phyloP scores from a whole-genome alignment of 1,284 basidiomycete species.

The Ganoderma resinaceum region DNA sequence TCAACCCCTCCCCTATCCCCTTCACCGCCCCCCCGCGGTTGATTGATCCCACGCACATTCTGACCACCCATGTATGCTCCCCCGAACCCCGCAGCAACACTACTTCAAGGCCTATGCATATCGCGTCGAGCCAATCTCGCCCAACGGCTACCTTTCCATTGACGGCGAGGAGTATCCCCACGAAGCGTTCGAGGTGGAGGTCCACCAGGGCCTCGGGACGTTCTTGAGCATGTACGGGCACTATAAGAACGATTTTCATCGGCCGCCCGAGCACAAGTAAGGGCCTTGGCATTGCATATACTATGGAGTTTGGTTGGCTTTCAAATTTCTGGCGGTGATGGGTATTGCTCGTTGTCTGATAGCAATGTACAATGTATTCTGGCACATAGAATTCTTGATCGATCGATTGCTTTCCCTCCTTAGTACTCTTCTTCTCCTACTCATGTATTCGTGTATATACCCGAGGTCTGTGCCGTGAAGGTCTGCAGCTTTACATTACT shows the following conservation, averaged over 20 bases:
- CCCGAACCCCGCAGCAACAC: slow-evolving; percentile 71
- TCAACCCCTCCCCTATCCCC: slow-evolving; percentile 3
- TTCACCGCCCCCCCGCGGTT: background rate
- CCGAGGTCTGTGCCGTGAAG: background rate
- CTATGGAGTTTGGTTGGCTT: background rate
- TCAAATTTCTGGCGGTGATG: background rate
- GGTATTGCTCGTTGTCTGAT: background rate
- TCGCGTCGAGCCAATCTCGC: slow-evolving; percentile 68
- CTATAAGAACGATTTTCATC: slow-evolving; percentile 62
- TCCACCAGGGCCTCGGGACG: slow-evolving; percentile 74
- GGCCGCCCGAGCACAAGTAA: slow-evolving; percentile 13
- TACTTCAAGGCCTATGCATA: slow-evolving; percentile 86
- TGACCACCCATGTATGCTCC: background rate
- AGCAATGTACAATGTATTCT: background rate
- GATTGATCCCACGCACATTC: background rate
- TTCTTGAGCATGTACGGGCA: slow-evolving; percentile 75
- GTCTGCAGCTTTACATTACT: background rate
- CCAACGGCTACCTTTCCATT: slow-evolving; percentile 65
- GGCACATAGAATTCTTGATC: background rate
- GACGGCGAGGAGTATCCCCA: slow-evolving; percentile 90
- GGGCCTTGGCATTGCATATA: background rate
- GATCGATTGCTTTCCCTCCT: background rate
- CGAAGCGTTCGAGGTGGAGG: slow-evolving; percentile 85
- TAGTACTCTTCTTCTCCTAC: background rate
- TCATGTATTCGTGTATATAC: slow-evolving; percentile 9